Evolutionary conservation across 164 flowering plant genomes (phyloP), one percentile per base, ranked within the genome.

Genomic region (Vitis amurensis): DNA sequence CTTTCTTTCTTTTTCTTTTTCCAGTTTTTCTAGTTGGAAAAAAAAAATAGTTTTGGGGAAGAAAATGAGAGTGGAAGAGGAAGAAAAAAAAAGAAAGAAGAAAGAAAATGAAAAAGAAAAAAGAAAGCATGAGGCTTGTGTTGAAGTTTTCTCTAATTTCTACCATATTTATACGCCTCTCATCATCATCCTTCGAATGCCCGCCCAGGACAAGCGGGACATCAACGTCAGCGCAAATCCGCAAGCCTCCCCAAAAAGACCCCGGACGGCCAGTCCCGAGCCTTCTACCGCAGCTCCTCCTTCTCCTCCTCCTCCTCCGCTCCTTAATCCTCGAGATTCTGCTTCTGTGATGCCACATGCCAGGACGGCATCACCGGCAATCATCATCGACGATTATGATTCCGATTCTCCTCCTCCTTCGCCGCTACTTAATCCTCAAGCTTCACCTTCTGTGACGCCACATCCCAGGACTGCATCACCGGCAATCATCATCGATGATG

Each of bases 151-250:
- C 0, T 23, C 27, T 23, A 23, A 23, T 37, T 6, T 37, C 7
- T 37, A 4, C 0, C 44, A 37, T 0, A 0, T 37, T 37, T 3
- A 37, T 37, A 37, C 44, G 4, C 4, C 7, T 37, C 44, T 37
- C 44, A 37, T 4, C 44, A 37, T 19, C 48, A 9, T 47, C 44
- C 11, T 19, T 57, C 2, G 5, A 7, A 57, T 11, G 44, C 2
- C 12, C 66, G 44, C 2, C 15, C 66, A 77, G 83, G 83, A 80
- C 47, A 81, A 81, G 31, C 78, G 44, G 44, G 44, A 37, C 44
- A 37, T 3, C 44, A 37, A 4, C 44, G 82, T 76, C 48, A 66
- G 68, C 44, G 48, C 53, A 52, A 17, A 66, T 55, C 61, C 59
- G 0, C 78, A 55, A 68, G 80, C 80, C 17, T 50, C 78, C 2